Evolutionary conservation across 805 yeast species (phyloP).

Genomic region (Cyberlindnera maritima): DNA sequence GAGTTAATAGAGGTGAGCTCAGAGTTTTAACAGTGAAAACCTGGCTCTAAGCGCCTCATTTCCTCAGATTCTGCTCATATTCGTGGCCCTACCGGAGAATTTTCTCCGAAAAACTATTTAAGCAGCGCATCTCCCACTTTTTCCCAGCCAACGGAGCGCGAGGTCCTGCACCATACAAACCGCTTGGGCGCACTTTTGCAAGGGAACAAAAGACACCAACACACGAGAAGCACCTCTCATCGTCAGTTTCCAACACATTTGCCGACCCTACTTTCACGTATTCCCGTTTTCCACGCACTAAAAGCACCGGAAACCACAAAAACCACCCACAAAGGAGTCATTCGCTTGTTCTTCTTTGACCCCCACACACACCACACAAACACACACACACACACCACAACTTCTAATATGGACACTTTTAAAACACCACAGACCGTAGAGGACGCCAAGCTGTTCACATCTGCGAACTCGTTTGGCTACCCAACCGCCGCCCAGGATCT

Average conservation of each 20-base stretch:
- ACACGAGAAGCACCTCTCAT: neutral
- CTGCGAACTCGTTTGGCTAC: slow-evolving; percentile 27
- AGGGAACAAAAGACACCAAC: neutral
- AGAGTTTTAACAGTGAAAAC: no score
- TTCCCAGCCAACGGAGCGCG: slow-evolving; percentile 1
- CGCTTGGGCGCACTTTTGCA: neutral
- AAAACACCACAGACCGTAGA: slow-evolving; percentile 30
- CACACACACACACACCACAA: neutral
- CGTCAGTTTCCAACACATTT: neutral
- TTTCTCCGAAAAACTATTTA: slow-evolving; percentile 10
- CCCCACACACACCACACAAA: neutral
- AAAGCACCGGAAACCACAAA: neutral
- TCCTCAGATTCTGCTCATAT: no score
- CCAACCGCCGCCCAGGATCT: slow-evolving; percentile 29
- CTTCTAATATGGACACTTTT: slow-evolving; percentile 25
- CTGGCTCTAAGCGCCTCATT: no score
- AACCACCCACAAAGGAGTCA: slow-evolving; percentile 3
- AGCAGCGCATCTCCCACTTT: slow-evolving; percentile 15
- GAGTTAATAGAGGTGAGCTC: no score
- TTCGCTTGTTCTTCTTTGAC: slow-evolving; percentile 8
- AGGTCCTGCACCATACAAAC: neutral
- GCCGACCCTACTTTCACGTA: neutral
- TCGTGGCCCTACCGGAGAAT: neutral
- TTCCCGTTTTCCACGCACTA: neutral
- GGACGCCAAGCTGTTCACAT: slow-evolving; percentile 30